Percentiles rank a stretch among this genome's conserved stretches.
Conservation (phyloP, 208 protist species). For the Novymonas esmeraldas region DNA sequence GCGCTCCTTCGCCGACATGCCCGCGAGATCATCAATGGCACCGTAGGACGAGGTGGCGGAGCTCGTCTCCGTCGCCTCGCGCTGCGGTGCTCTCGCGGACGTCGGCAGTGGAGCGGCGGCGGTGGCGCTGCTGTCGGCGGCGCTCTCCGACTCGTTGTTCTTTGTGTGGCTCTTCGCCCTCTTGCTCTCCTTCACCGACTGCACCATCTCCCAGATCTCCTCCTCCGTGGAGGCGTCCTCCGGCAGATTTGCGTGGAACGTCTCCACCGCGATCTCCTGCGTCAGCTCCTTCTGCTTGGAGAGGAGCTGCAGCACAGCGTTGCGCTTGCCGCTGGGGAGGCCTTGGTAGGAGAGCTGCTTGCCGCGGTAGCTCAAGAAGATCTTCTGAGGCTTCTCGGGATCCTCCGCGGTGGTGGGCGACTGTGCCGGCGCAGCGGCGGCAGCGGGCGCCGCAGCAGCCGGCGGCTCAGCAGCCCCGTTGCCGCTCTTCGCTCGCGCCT, state of each 20-base stretch:
- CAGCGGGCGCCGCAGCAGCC: not conserved
- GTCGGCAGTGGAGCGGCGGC: not conserved
- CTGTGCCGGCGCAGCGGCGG: not conserved
- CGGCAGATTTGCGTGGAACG: constrained; percentile 73
- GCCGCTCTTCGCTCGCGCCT: constrained; percentile 10
- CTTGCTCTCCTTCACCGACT: constrained; percentile 33
- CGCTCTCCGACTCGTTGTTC: constrained; percentile 2
- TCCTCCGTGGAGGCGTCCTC: constrained; percentile 41
- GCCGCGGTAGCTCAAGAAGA: constrained; percentile 65
- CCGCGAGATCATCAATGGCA: constrained; percentile 49
- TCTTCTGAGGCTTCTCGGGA: constrained; percentile 59
- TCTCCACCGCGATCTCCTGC: constrained; percentile 51
- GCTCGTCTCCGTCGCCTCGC: not conserved
- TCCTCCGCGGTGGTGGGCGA: constrained; percentile 21
- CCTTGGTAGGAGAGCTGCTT: constrained; percentile 80
- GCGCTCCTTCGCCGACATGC: constrained; percentile 68
- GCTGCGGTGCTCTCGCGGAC: no score
- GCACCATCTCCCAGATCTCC: constrained; percentile 63
- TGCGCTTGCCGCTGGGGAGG: constrained; percentile 60
- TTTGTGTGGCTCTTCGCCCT: constrained; percentile 27
- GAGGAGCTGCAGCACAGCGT: constrained; percentile 75
- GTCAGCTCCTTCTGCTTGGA: constrained; percentile 65
- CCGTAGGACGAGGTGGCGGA: constrained; percentile 13
- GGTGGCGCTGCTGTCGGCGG: constrained; percentile 4
- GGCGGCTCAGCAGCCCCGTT: not conserved